Percentiles rank a stretch among this genome's conserved stretches.
Conservation (phyloP, 1,284 basidiomycete genomes). For the Tilletia setariae region DNA sequence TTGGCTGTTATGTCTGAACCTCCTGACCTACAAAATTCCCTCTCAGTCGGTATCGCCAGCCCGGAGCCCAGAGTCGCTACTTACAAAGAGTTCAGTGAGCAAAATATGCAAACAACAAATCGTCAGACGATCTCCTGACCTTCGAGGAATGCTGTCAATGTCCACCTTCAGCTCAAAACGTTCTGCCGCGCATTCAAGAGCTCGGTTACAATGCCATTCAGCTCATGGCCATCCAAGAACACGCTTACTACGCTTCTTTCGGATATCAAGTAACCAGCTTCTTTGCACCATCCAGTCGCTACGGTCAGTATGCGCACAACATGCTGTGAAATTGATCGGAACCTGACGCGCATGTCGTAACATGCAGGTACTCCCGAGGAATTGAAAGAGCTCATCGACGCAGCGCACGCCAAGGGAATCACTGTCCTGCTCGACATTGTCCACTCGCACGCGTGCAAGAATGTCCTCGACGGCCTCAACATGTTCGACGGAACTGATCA, state of each 20-base stretch:
- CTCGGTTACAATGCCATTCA: constrained; percentile 96
- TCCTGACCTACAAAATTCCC: too few relatives aligned
- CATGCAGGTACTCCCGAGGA: constrained; percentile 68
- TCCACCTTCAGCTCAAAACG: constrained; percentile 60
- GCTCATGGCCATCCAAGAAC: constrained; percentile 80
- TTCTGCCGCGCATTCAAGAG: constrained; percentile 80
- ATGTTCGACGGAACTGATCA: constrained; percentile 94
- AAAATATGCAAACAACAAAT: too few relatives aligned
- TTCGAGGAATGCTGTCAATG: background rate
- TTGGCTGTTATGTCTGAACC: too few relatives aligned
- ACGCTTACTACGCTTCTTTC: constrained; percentile 98
- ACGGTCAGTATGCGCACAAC: constrained; percentile 57
- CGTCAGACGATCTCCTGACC: too few relatives aligned
- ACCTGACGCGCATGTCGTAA: background rate
- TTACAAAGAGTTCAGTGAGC: constrained; percentile 81
- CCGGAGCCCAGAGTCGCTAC: constrained; percentile 81
- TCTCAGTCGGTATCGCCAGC: constrained; percentile 83
- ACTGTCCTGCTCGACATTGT: constrained; percentile 93
- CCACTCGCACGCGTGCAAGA: constrained; percentile 97
- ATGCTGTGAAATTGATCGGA: background rate
- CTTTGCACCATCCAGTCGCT: constrained; percentile 94
- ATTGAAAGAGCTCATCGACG: constrained; percentile 89
- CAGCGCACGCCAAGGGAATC: constrained; percentile 86
- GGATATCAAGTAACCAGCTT: constrained; percentile 97
- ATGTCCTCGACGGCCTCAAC: constrained; percentile 91